Evolutionary conservation across 2,329 filamentous ascomycete genomes (phyloP), one percentile per base, ranked within the genome.

Genomic region (Pseudocercospora fuligena): DNA sequence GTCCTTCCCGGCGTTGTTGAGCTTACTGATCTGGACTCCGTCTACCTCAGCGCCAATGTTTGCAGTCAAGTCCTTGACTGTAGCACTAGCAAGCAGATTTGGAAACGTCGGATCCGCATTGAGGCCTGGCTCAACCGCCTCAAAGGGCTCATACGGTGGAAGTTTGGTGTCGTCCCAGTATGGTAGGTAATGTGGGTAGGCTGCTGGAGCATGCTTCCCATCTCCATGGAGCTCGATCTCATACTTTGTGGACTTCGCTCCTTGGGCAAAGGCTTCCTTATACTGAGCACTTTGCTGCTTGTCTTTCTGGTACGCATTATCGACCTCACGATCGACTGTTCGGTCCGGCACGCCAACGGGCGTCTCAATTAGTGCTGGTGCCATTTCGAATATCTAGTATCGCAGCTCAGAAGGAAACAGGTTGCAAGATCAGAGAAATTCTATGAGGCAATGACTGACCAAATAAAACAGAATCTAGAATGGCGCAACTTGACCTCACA

Each of bases 101-200:
- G 88, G 85, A 73, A 90, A 93, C 1, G 82, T 80, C 1, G 86
- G 82, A 75, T 94, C 90, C 56, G 92, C 91, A 72, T 93, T 89
- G 73, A 89, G 89, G 72, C 91, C 92, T 73, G 91, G 91, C 64
- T 94, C 91, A 69, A 87, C 86, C 76, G 93, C 90, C 75, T 90
- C 84, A 73, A 93, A 94, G 0, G 85, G 87, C 68, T 89, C 81
- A 7, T 92, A 83, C 6, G 91, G 89, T 64, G 87, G 84, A 73
- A 89, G 91, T 69, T 80, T 85, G 19, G 66, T 70, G 12, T 72
- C 71, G 58, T 73, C 70, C 74, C 76, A 74, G 36, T 78, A 74
- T 31, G 92, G 83, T 3, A 88, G 88, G 71, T 92, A 93, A 75
- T 67, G 63, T 19, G 69, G 65, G 54, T 67, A 67, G 5, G 88